Evolutionary conservation across 345 rosid genomes (phyloP), one percentile per base, ranked within the genome.

Genomic region (Cardamine resedifolia): DNA sequence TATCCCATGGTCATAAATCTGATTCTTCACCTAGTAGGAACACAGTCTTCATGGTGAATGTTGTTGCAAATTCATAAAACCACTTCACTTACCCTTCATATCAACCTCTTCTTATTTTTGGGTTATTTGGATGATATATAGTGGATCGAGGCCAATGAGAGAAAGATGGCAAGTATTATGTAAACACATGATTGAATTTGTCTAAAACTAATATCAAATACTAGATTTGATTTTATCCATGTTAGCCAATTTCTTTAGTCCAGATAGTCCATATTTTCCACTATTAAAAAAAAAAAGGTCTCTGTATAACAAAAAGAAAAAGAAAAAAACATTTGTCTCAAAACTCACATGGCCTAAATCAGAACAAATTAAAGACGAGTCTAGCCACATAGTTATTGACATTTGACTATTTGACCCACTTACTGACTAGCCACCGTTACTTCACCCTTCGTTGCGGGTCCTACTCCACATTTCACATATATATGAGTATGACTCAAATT

Each of bases 271-370:
- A 62, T n/a, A 43, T 72, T 19, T 56, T 64, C 65, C 50, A 47
- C 71, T 55, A 33, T 6, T 24, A 33, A 24, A 70, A 63, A 49
- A 64, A n/a, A n/a, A n/a, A n/a, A n/a, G n/a, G 23, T 58, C 24
- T 12, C 20, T n/a, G n/a, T 45, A 20, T n/a, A n/a, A 14, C 2
- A 27, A 18, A n/a, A 6, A 7, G 3, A 10, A 14, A 4, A 2
- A 10, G 23, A 21, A 26, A 11, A 41, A 11, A 43, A 3, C 14
- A 20, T 26, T 16, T 19, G 45, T 74, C 36, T 38, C 15, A 50
- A 58, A 28, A 49, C 36, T 66, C 78, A 58, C 78, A 51, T 74
- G 72, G 72, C 27, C 60, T 1, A 14, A 66, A 56, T 49, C 72
- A 74, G 61, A 74, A 49, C 26, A 66, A 58, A 48, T 36, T 48